phyloP scores from a whole-genome alignment of 2,329 filamentous ascomycete species.

The Fusarium haematococcum region DNA sequence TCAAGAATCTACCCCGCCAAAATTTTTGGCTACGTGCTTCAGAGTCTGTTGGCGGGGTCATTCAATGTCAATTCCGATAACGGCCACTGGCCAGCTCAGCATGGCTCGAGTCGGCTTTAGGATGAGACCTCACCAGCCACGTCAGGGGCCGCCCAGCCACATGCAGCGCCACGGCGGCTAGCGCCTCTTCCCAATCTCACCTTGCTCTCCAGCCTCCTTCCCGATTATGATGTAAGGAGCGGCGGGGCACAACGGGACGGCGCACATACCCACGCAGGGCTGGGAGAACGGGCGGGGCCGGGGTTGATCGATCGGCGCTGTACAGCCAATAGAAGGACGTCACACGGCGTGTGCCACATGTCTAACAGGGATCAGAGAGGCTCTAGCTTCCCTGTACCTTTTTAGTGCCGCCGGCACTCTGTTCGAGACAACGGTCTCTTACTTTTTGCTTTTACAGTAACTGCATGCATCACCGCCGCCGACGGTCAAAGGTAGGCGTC shows the following conservation, averaged over 20 bases:
- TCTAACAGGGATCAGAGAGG: constrained; percentile 46
- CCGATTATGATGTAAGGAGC: constrained; percentile 17
- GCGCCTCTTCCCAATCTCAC: not conserved
- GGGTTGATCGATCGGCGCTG: constrained; percentile 4
- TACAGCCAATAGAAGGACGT: constrained; percentile 30
- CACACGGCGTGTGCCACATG: constrained; percentile 43
- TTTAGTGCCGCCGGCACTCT: constrained; percentile 4
- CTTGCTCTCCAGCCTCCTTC: constrained; percentile 7
- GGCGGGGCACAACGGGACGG: constrained; percentile 2
- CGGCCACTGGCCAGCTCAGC: not conserved
- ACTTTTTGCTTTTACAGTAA: not conserved
- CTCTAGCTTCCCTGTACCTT: constrained; percentile 30
- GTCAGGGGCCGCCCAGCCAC: not conserved
- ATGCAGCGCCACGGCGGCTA: constrained; percentile 16
- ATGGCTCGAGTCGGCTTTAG: constrained; percentile 7
- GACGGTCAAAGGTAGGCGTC: not conserved
- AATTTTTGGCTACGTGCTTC: not conserved
- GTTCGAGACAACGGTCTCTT: constrained; percentile 1
- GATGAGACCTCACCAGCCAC: not conserved
- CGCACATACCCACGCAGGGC: constrained; percentile 33
- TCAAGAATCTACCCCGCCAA: not conserved
- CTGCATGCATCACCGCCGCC: not conserved
- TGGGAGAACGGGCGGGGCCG: constrained; percentile 34
- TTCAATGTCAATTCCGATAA: not conserved
- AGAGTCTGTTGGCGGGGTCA: constrained; percentile 7